Evolutionary conservation across 2,329 filamentous ascomycete genomes (phyloP).

Genomic region (Escovopsis sp.): DNA sequence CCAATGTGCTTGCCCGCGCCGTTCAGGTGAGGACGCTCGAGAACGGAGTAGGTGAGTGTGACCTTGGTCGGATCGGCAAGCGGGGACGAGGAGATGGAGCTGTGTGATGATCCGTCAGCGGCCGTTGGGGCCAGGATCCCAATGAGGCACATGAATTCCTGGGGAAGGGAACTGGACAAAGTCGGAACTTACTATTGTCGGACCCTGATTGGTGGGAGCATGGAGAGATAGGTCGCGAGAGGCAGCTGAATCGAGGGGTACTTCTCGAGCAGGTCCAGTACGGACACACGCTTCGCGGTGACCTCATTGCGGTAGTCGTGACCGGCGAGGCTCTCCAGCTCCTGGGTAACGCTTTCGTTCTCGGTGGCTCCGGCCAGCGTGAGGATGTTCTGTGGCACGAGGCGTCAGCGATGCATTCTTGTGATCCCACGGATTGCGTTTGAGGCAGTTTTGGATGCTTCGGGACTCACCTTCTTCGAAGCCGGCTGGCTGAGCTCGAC

Average conservation of each 20-base stretch:
- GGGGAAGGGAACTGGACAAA: too few species aligned
- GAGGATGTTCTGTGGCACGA: conserved; percentile 16
- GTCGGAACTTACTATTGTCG: conserved; percentile 44
- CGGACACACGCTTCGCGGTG: conserved; percentile 40
- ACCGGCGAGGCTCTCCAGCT: conserved; percentile 31
- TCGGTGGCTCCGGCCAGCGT: conserved; percentile 32
- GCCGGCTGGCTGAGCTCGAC: conserved; percentile 60
- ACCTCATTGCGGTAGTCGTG: conserved; percentile 33
- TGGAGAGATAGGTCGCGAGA: conserved; percentile 50
- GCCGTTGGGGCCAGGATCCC: too few species aligned
- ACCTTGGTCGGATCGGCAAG: conserved; percentile 39
- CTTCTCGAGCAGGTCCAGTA: conserved; percentile 54
- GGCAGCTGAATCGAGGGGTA: conserved; percentile 44
- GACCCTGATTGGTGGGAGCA: conserved; percentile 63
- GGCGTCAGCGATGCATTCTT: too few species aligned
- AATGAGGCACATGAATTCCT: too few species aligned
- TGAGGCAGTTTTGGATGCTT: background rate
- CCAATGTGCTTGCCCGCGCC: conserved; percentile 37
- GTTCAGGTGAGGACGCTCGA: conserved; percentile 39
- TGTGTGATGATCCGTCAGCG: conserved; percentile 7
- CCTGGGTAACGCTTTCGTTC: conserved; percentile 26
- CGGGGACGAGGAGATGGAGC: conserved; percentile 61
- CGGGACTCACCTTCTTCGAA: conserved; percentile 41
- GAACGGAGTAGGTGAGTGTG: conserved; percentile 53
- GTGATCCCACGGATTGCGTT: background rate